phyloP scores from a whole-genome alignment of 805 yeast genomes.

The Tetrapisispora nanseiensis region DNA sequence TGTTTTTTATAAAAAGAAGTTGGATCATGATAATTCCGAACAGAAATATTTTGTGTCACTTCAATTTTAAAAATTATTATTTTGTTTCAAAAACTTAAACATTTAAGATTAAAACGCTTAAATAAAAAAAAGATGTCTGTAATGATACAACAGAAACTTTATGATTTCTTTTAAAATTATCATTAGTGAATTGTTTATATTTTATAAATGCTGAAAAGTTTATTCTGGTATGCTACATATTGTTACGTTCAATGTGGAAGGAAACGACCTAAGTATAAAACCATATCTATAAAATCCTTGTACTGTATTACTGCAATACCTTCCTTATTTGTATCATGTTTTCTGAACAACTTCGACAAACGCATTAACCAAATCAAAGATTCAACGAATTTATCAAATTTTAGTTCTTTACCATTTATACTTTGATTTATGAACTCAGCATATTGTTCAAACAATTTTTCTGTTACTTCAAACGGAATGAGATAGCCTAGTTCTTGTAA shows the following conservation, averaged over 20 bases:
- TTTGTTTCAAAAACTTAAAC: too few relatives aligned
- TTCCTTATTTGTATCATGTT: constrained; percentile 62
- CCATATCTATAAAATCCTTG: constrained; percentile 54
- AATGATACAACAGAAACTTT: too few relatives aligned
- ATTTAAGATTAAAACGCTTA: too few relatives aligned
- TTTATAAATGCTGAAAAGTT: not conserved
- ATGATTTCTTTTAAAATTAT: too few relatives aligned
- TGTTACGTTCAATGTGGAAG: constrained; percentile 17
- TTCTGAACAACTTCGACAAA: constrained; percentile 68
- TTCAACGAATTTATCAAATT: constrained; percentile 77
- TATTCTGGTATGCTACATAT: too few relatives aligned
- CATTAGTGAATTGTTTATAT: too few relatives aligned
- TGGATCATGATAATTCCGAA: too few relatives aligned
- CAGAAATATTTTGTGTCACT: too few relatives aligned
- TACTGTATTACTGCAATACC: constrained; percentile 62
- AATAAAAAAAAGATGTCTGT: too few relatives aligned
- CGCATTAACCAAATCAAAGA: constrained; percentile 66
- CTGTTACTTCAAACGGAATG: constrained; percentile 28
- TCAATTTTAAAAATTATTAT: too few relatives aligned
- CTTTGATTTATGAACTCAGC: constrained; percentile 25
- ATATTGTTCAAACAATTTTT: constrained; percentile 29
- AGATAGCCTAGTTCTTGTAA: constrained; percentile 28
- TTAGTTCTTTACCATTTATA: constrained; percentile 34
- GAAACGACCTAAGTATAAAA: constrained; percentile 31
- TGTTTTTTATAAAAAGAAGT: too few relatives aligned